phyloP scores from a whole-genome alignment of 139 green algal species.

The Haematococcus lacustris region DNA sequence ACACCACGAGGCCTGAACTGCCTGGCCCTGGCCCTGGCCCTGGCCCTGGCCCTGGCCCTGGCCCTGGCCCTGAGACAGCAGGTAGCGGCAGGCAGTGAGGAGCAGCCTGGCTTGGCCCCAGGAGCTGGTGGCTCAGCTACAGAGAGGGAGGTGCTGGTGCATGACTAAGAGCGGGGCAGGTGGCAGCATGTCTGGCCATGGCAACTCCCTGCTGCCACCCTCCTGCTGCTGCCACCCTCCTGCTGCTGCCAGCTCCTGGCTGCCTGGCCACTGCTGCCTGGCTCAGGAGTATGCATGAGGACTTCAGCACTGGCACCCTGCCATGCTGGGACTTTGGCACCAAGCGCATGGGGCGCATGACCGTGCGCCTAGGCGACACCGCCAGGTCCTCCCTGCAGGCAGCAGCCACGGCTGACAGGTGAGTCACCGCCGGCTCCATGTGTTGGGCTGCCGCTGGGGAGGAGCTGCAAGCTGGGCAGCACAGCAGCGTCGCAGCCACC shows the following conservation, averaged over 20 bases:
- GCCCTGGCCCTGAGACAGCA: too few species aligned
- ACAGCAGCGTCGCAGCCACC: too few species aligned
- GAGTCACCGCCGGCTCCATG: too few species aligned
- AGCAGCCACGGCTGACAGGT: background rate
- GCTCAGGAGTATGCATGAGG: background rate
- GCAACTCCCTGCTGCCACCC: background rate
- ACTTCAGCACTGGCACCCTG: slow-evolving; percentile 15
- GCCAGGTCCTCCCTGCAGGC: background rate
- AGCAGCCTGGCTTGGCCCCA: too few species aligned
- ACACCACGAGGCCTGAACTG: too few species aligned
- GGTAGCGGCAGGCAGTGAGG: too few species aligned
- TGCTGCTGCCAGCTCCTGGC: background rate
- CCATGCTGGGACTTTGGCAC: slow-evolving; percentile 47
- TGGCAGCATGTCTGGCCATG: background rate
- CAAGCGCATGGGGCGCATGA: slow-evolving; percentile 4
- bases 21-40: too few species aligned
- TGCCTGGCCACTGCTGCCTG: background rate
- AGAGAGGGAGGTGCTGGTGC: background rate
- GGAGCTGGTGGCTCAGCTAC: background rate
- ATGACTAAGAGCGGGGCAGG: background rate
- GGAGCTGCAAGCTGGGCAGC: too few species aligned
- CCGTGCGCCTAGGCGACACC: slow-evolving; percentile 3
- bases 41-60: too few species aligned
- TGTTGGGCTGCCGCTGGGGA: too few species aligned
- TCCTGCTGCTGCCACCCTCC: background rate